Base-by-base conservation (phyloP, 495 filamentous ascomycete genomes). In the Penicillium alfredii region DNA sequence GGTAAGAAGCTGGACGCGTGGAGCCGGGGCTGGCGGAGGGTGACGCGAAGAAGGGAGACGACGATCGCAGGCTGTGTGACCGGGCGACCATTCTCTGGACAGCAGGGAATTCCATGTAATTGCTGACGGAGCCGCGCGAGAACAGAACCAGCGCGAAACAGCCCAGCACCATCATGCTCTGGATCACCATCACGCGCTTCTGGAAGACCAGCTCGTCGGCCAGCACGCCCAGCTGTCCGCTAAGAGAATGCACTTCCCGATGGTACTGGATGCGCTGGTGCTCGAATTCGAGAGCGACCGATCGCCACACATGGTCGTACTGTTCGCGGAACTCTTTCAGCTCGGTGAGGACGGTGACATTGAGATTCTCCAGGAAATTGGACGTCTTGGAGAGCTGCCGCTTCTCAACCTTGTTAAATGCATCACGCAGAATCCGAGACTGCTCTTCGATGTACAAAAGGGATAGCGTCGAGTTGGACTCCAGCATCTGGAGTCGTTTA, bases 361-460 rank as follows among this genome's bases (percentile, higher is more conserved):
- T 97, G 9, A 98, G 69, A 11, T 72, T 78, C 46, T 88, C 77
- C 14, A 98, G 71, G 56, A 96, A 95, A 6, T 66, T 70, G 20
- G 78, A 80, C 5, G 89, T 88, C 55, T 92, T 94, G 19, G 75
- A 66, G 20, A 94, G 68, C 53, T 98, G 92, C 14, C 84, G 78
- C 49, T 85, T 86, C 53, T 97, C 90, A 26, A 94, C 86, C 55
- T 88, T 88, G 28, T 74, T 76, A 47, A 98, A 92, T 1, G 90
- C 88, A 35, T 95, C 88, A 11, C 89, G 84, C 3, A 98, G 73
- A 35, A 94, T 86, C 27, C 78, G 80, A 10, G 92, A 97, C 54
- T 98, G 92, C 33, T 92, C 84, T 64, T 96, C 89, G 45, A 98
- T 96, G 55, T 97, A 98, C 49, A 94, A 85, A 3, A 98, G 74